A percentile compares a stretch with the other conserved stretches of the same genome.
Evolutionary conservation across 139 green algal genomes (phyloP).

Genomic region (Chlorella sp.): DNA sequence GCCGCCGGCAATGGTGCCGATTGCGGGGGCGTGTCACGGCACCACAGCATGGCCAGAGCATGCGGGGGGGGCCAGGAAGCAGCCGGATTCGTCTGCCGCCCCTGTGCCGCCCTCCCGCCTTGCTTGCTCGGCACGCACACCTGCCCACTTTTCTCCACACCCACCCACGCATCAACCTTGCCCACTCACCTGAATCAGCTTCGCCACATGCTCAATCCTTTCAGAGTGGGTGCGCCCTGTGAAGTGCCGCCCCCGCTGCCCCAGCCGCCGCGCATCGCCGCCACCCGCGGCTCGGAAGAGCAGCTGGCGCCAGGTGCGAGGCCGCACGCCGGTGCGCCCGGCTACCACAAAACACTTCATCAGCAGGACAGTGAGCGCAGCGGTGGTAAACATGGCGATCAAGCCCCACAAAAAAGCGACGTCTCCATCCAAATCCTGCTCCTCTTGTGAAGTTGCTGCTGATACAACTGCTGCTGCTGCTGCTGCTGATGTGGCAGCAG

Average conservation of each 20-base stretch:
- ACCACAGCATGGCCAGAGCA: not conserved
- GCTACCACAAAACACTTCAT: not conserved
- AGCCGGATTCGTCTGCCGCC: no score
- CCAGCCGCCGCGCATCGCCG: not conserved
- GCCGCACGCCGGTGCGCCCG: not conserved
- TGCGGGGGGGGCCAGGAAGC: no score
- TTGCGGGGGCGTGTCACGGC: no score
- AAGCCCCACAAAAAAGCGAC: not conserved
- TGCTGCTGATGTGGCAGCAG: not conserved
- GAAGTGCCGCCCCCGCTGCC: not conserved
- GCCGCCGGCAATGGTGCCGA: not conserved
- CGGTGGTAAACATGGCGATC: not conserved
- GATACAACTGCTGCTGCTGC: not conserved
- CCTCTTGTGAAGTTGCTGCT: not conserved
- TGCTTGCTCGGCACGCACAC: no score
- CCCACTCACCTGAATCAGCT: slow-evolving; percentile 19
- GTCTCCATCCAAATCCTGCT: not conserved
- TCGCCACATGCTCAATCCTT: slow-evolving; percentile 12
- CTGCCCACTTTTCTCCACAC: no score
- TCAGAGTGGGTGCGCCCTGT: slow-evolving; percentile 5
- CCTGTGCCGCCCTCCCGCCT: no score
- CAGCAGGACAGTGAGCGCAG: not conserved
- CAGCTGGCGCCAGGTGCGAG: slow-evolving; percentile 13
- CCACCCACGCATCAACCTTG: no score
- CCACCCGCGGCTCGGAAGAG: slow-evolving; percentile 8